These are phyloP conservation scores for Fusarium transvaalense DNA, from an alignment of 2,329 filamentous ascomycete species.

Conservation along the genomic window DNA sequence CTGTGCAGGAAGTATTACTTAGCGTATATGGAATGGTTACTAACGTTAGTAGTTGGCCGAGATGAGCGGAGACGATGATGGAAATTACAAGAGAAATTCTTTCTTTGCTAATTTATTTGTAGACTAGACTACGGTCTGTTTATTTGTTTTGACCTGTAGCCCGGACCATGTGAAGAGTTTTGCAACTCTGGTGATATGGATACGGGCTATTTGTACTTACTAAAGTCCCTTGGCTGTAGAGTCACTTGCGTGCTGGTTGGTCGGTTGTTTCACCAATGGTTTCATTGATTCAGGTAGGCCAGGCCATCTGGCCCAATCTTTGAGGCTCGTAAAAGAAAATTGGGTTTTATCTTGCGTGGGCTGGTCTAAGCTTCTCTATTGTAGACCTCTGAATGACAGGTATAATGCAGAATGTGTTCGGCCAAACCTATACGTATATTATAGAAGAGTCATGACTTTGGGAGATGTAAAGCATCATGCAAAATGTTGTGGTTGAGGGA, in stretches of 20 bases:
- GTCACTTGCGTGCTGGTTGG: slow-evolving; percentile 9
- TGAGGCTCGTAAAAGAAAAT: not conserved
- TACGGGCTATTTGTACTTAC: no score
- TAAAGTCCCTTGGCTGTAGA: slow-evolving; percentile 10
- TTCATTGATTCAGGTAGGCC: slow-evolving; percentile 10
- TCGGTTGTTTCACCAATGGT: slow-evolving; percentile 27
- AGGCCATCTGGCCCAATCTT: slow-evolving; percentile 7
- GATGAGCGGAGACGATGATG: not conserved
- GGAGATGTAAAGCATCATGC: slow-evolving; percentile 5
- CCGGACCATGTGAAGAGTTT: slow-evolving; percentile 5
- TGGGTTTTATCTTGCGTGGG: slow-evolving; percentile 34
- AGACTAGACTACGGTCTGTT: not conserved
- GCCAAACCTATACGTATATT: slow-evolving; percentile 6
- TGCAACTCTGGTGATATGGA: slow-evolving; percentile 9
- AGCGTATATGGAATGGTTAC: not conserved
- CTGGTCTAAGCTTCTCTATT: slow-evolving; percentile 27
- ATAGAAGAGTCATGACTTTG: slow-evolving; percentile 12
- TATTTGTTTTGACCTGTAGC: not conserved
- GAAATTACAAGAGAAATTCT: slow-evolving; percentile 8
- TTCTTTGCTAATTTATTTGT: not conserved
- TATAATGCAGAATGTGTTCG: slow-evolving; percentile 18
- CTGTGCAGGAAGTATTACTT: not conserved
- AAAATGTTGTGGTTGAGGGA: not conserved
- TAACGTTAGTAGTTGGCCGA: slow-evolving; percentile 10
- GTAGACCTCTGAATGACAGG: slow-evolving; percentile 32